Percentiles rank a stretch among this genome's conserved stretches.
Conservation (phyloP, 768 basidiomycete species). For the Strobilomyces echinocephalus region DNA sequence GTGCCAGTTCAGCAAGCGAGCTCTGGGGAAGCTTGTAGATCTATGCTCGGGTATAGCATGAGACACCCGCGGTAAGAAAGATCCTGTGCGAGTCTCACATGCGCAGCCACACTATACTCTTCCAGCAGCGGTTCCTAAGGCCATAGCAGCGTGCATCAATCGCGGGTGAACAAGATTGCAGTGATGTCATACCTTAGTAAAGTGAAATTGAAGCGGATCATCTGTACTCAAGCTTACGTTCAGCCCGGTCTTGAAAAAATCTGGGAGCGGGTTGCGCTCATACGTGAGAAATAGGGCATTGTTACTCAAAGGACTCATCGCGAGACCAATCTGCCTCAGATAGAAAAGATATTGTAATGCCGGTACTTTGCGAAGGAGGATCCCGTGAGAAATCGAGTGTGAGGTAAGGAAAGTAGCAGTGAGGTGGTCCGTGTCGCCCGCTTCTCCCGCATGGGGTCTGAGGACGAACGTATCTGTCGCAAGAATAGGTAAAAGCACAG, state of each 20-base stretch:
- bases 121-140: constrained; percentile 86
- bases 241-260: constrained; percentile 93
- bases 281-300: constrained; percentile 96
- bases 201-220: constrained; percentile 95
- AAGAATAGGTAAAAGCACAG: constrained; percentile 1
- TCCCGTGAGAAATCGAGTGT: constrained; percentile 99
- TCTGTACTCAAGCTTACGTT: constrained; percentile 97
- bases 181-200: constrained; percentile 74
- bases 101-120: constrained; percentile 97
- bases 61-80: background rate
- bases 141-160: background rate
- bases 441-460: constrained; percentile 95
- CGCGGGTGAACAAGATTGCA: background rate
- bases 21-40: constrained; percentile 96
- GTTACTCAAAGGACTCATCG: constrained; percentile 98
- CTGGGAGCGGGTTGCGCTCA: constrained; percentile 94
- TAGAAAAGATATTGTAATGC: constrained; percentile 97
- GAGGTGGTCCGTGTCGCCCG: constrained; percentile 96
- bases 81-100: constrained; percentile 46
- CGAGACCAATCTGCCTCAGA: constrained; percentile 95
- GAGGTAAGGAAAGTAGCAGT: constrained; percentile 94
- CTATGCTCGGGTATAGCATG: constrained; percentile 34
- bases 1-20: constrained; percentile 93
- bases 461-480: constrained; percentile 87
- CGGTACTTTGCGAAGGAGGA: constrained; percentile 94